A percentile compares a stretch with the other conserved stretches of the same genome.
phyloP scores from a whole-genome alignment of 225 moss, liverwort and hornwort genomes.

The Bryoerythrophyllum caledonicum region DNA sequence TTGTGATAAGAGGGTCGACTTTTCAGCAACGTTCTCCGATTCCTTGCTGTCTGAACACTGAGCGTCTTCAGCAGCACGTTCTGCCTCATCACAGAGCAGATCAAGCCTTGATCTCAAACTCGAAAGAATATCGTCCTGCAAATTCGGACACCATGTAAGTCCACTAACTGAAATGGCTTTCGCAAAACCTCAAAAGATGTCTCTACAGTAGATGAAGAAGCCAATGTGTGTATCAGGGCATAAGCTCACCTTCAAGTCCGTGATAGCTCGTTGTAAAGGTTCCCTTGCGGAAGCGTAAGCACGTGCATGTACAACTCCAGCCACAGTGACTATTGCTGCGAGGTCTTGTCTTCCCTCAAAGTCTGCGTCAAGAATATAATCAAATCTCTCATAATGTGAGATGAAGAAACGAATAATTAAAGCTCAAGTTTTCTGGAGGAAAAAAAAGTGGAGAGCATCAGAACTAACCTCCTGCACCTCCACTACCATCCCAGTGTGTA shows the following conservation, averaged over 20 bases:
- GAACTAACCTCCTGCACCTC: conserved; percentile 55
- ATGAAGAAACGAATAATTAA: background rate
- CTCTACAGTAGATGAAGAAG: background rate
- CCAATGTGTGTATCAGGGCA: too few species aligned
- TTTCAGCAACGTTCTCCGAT: conserved; percentile 12
- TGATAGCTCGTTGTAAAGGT: conserved; percentile 71
- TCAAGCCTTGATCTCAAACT: conserved; percentile 85
- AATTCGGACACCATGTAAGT: background rate
- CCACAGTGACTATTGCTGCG: conserved; percentile 45
- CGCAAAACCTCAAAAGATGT: conserved; percentile 11
- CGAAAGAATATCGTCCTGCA: conserved; percentile 76
- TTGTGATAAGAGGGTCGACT: conserved; percentile 30
- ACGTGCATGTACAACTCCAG: conserved; percentile 75
- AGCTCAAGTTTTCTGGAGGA: background rate
- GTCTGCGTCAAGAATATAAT: conserved; percentile 26
- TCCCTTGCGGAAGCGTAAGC: conserved; percentile 75
- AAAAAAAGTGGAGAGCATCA: background rate
- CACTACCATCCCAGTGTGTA: conserved; percentile 48
- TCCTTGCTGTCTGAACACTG: conserved; percentile 33
- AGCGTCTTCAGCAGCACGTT: conserved; percentile 64
- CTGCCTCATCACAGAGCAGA: conserved; percentile 86
- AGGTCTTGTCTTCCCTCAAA: conserved; percentile 43
- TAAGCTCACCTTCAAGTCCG: conserved; percentile 67
- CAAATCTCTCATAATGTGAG: background rate
- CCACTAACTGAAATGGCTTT: conserved; percentile 7